Percentiles rank a stretch among this genome's conserved stretches.
phyloP scores from a whole-genome alignment of 192 early-diverging fungal species.

The Coemansia sp. region DNA sequence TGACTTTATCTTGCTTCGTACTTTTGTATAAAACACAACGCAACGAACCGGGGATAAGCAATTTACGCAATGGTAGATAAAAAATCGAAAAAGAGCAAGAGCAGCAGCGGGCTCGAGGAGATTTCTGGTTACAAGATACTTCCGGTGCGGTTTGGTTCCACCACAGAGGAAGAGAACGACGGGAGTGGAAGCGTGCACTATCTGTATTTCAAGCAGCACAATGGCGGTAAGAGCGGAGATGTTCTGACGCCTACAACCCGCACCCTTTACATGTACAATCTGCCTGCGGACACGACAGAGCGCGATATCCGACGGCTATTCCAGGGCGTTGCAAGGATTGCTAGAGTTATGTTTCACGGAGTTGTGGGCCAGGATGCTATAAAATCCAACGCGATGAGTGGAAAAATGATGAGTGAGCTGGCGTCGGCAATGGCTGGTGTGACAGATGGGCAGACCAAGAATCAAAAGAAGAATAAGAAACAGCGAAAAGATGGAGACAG shows the following conservation, averaged over 20 bases:
- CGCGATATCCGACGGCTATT: conserved; percentile 64
- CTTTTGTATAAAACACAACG: background rate
- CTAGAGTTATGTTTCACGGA: conserved; percentile 58
- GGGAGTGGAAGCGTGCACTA: conserved; percentile 40
- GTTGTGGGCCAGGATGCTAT: conserved; percentile 40
- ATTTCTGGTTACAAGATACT: conserved; percentile 59
- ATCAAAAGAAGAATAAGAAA: conserved; percentile 32
- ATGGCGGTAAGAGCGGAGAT: conserved; percentile 34
- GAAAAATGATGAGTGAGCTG: conserved; percentile 41
- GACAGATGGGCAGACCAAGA: conserved; percentile 22
- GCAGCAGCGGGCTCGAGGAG: conserved; percentile 40
- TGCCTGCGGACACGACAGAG: conserved; percentile 70
- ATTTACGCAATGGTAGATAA: conserved; percentile 21
- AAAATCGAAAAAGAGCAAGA: conserved; percentile 21
- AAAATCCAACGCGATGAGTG: conserved; percentile 16
- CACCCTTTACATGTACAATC: conserved; percentile 68
- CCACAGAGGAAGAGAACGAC: conserved; percentile 1
- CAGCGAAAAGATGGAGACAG: conserved; percentile 18
- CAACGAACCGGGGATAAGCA: background rate
- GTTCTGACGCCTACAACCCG: conserved; percentile 58
- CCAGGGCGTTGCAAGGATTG: conserved; percentile 57
- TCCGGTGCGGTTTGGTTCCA: conserved; percentile 47
- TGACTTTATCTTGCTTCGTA: background rate
- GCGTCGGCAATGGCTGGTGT: conserved; percentile 37
- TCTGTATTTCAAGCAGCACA: conserved; percentile 61